Conservation (phyloP, 2,329 filamentous ascomycete species). For the Aureobasidium musti region DNA sequence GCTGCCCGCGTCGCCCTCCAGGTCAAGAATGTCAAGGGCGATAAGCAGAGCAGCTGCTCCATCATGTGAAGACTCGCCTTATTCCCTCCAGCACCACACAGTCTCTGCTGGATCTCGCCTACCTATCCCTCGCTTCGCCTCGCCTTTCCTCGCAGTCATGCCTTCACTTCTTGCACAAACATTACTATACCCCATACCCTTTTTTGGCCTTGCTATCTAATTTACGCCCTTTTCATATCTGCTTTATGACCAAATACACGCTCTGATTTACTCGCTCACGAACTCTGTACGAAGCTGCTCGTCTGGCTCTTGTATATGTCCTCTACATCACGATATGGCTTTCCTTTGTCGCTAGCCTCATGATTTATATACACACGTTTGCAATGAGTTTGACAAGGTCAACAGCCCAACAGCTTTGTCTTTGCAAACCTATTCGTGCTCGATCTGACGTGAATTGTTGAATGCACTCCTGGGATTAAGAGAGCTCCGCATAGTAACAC, state of each 20-base stretch:
- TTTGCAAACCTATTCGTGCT: background rate
- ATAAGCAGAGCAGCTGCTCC: slow-evolving; percentile 49
- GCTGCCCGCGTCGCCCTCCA: slow-evolving; percentile 86
- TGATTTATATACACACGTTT: background rate
- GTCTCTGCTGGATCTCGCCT: background rate
- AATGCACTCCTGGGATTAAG: background rate
- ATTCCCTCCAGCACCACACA: background rate
- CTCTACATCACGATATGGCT: background rate
- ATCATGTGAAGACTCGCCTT: slow-evolving; percentile 43
- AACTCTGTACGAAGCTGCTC: background rate
- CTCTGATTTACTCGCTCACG: background rate
- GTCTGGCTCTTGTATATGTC: background rate
- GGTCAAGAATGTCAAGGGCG: slow-evolving; percentile 54
- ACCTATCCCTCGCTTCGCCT: background rate
- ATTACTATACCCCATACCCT: slow-evolving; percentile 28
- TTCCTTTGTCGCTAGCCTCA: background rate
- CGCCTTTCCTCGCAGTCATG: background rate
- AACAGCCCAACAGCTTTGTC: background rate
- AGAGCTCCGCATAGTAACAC: no score
- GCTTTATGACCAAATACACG: slow-evolving; percentile 13
- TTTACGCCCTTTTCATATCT: slow-evolving; percentile 15
- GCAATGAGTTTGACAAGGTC: background rate
- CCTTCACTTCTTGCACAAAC: slow-evolving; percentile 25
- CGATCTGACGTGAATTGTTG: background rate
- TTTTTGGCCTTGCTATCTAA: slow-evolving; percentile 17